A percentile compares a stretch with the other conserved stretches of the same genome.
phyloP scores from a whole-genome alignment of 2,329 filamentous ascomycete genomes.

The Orbilia blumenaviensis region DNA sequence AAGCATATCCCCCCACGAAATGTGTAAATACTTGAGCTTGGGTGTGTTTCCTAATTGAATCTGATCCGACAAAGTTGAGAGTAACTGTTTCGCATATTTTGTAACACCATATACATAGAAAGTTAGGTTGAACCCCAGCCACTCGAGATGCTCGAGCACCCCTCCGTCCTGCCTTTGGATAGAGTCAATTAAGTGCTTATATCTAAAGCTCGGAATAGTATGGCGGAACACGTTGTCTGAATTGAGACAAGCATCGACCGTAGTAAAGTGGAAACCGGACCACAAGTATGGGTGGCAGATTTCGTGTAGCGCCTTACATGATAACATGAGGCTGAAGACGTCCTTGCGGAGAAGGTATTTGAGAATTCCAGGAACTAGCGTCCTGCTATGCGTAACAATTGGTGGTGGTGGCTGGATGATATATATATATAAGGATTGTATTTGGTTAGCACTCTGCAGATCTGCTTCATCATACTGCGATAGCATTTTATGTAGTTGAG shows the following conservation, averaged over 20 bases:
- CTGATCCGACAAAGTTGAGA: background rate
- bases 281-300: background rate
- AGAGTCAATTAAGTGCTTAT: too few species aligned
- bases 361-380: background rate
- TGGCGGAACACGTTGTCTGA: too few species aligned
- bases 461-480: background rate
- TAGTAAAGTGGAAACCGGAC: background rate
- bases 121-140: background rate
- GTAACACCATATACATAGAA: background rate
- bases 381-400: background rate
- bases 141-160: background rate
- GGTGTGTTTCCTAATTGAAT: background rate
- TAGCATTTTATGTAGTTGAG: too few species aligned
- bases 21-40: background rate
- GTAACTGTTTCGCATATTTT: too few species aligned
- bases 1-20: too few species aligned
- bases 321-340: background rate
- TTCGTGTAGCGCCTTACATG: background rate
- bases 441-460: too few species aligned
- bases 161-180: too few species aligned
- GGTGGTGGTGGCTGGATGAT: background rate
- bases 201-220: too few species aligned
- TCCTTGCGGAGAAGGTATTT: background rate
- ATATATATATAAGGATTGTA: too few species aligned
- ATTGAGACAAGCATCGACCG: too few species aligned